phyloP scores from a whole-genome alignment of 371 early-diverging fungal species.

The Entomophthora muscae region DNA sequence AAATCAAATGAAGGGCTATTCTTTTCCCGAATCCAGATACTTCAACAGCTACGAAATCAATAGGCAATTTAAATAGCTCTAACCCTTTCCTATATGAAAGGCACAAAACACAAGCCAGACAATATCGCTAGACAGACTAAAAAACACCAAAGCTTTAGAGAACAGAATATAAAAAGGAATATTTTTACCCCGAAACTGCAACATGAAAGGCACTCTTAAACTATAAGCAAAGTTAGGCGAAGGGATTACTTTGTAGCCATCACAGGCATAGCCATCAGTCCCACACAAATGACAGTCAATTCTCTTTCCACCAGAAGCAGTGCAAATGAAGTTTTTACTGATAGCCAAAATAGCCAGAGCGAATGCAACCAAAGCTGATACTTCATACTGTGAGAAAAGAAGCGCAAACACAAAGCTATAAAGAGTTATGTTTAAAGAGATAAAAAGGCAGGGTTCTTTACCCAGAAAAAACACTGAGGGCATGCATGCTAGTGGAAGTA shows the following conservation, averaged over 20 bases:
- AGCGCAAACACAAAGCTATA: slow-evolving; percentile 35
- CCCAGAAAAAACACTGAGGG: slow-evolving; percentile 4
- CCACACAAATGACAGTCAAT: slow-evolving; percentile 35
- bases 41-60: neutral
- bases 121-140: slow-evolving; percentile 38
- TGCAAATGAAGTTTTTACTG: slow-evolving; percentile 39
- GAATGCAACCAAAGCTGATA: slow-evolving; percentile 29
- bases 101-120: slow-evolving; percentile 52
- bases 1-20: slow-evolving; percentile 30
- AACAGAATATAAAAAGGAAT: slow-evolving; percentile 16
- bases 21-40: slow-evolving; percentile 28
- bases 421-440: too few species aligned
- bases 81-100: slow-evolving; percentile 43
- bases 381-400: slow-evolving; percentile 31
- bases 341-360: slow-evolving; percentile 28
- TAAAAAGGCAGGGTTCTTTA: too few species aligned
- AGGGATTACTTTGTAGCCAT: slow-evolving; percentile 22
- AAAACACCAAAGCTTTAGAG: slow-evolving; percentile 26
- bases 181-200: slow-evolving; percentile 1
- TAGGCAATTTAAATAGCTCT: neutral
- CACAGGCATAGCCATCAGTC: slow-evolving; percentile 22
- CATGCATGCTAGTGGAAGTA: slow-evolving; percentile 4
- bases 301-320: slow-evolving; percentile 21
- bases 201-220: neutral
- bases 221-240: too few species aligned